These are phyloP conservation scores for Raffaelea deltoideospora DNA, from an alignment of 2,329 filamentous ascomycete species.

Conservation along the genomic window DNA sequence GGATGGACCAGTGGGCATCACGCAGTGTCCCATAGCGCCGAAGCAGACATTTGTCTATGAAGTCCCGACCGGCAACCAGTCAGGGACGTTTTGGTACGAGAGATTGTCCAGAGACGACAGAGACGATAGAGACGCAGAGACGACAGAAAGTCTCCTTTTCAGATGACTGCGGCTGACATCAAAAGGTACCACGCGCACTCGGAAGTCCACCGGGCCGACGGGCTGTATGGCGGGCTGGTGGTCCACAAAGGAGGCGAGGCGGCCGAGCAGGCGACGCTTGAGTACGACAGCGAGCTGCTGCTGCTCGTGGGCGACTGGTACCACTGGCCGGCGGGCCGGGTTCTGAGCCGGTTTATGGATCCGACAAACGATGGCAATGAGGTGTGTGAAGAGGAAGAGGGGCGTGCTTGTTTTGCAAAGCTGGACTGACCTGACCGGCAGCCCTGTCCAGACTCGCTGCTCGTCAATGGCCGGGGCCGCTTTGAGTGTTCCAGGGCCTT, in stretches of 20 bases:
- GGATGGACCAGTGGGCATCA: slow-evolving; percentile 53
- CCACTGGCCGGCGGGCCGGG: slow-evolving; percentile 1
- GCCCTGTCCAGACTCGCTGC: slow-evolving; percentile 30
- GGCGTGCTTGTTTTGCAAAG: too few relatives aligned
- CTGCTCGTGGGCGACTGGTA: slow-evolving; percentile 55
- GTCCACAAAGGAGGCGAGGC: slow-evolving; percentile 45
- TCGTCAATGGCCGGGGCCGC: slow-evolving; percentile 28
- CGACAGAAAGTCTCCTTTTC: not conserved
- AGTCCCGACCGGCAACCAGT: slow-evolving; percentile 8
- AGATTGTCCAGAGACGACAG: not conserved
- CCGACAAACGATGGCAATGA: slow-evolving; percentile 7
- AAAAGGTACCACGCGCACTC: slow-evolving; percentile 46
- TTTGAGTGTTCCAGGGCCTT: slow-evolving; percentile 30
- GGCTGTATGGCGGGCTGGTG: slow-evolving; percentile 42
- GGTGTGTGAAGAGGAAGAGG: too few relatives aligned
- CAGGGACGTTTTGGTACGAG: slow-evolving; percentile 31
- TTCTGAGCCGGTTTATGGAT: slow-evolving; percentile 5
- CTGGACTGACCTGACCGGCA: slow-evolving; percentile 9
- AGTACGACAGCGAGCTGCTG: slow-evolving; percentile 48
- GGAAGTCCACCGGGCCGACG: slow-evolving; percentile 58
- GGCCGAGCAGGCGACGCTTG: slow-evolving; percentile 31
- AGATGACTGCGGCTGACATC: not conserved
- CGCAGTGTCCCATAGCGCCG: slow-evolving; percentile 51
- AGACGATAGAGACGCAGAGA: too few relatives aligned
- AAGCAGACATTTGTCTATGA: slow-evolving; percentile 48